Evolutionary conservation across 2,329 filamentous ascomycete genomes (phyloP).

Genomic region (Aureobasidium musti): DNA sequence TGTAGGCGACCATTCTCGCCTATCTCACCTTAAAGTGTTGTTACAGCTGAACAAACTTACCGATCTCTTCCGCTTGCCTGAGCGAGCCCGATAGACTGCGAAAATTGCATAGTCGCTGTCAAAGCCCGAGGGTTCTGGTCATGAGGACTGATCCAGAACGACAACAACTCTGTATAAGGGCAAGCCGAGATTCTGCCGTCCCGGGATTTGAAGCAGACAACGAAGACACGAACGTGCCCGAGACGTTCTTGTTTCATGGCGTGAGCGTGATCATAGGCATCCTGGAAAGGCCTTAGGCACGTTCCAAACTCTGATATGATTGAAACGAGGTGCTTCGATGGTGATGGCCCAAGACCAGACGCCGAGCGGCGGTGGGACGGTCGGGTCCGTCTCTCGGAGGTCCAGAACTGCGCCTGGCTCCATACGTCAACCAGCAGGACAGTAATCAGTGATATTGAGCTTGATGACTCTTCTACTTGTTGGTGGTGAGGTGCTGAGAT

Average conservation of each 20-base stretch:
- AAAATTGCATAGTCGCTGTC: neutral
- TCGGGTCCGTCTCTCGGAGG: neutral
- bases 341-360: neutral
- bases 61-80: neutral
- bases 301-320: neutral
- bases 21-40: neutral
- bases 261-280: neutral
- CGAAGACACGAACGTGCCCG: neutral
- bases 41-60: neutral
- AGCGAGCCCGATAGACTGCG: neutral
- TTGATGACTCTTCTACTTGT: neutral
- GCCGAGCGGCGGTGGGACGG: neutral
- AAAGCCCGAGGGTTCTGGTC: neutral
- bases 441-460: neutral
- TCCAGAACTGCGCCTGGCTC: neutral
- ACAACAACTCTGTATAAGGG: too few relatives aligned
- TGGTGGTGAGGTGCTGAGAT: neutral
- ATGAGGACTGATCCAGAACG: neutral
- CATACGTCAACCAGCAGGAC: neutral
- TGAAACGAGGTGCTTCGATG: too few relatives aligned
- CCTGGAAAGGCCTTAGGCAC: neutral
- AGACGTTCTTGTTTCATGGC: neutral
- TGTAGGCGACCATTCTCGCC: neutral
- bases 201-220: conserved; percentile 4
- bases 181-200: conserved; percentile 15